phyloP scores from a whole-genome alignment of 2,329 filamentous ascomycete genomes.

The Calonectria honghensis region DNA sequence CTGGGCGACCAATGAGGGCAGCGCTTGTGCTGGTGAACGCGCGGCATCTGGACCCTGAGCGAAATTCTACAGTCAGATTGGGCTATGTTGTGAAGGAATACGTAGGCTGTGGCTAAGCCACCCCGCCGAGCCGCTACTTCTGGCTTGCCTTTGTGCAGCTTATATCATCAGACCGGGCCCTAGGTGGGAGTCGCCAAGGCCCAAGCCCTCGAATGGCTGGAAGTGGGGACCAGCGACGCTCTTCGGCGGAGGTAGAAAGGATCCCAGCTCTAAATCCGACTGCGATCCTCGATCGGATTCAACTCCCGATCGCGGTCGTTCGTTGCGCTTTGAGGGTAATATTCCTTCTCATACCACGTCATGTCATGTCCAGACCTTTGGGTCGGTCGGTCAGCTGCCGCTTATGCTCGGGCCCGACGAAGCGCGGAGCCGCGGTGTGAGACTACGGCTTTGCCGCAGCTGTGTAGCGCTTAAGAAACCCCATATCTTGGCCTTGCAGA shows the following conservation, averaged over 20 bases:
- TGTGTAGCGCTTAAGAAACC: not conserved
- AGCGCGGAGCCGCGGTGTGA: not conserved
- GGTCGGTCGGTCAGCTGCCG: not conserved
- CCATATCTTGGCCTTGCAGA: not conserved
- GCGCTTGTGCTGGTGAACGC: slow-evolving; percentile 24
- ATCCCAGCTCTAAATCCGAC: slow-evolving; percentile 22
- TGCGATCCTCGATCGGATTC: slow-evolving; percentile 21
- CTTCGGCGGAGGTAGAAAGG: slow-evolving; percentile 19
- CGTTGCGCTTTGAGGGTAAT: not conserved
- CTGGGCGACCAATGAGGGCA: not conserved
- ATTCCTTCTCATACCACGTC: not conserved
- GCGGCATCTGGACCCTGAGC: slow-evolving; percentile 23
- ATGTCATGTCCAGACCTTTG: not conserved
- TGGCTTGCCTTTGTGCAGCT: slow-evolving; percentile 18
- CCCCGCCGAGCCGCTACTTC: slow-evolving; percentile 31
- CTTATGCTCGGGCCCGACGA: not conserved
- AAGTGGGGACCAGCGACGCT: not conserved
- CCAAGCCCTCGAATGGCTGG: not conserved
- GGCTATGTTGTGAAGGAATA: slow-evolving; percentile 26
- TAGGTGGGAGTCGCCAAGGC: slow-evolving; percentile 25
- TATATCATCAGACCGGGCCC: slow-evolving; percentile 23
- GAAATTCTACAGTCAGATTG: slow-evolving; percentile 22
- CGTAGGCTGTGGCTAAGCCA: slow-evolving; percentile 38
- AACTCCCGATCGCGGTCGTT: slow-evolving; percentile 5
- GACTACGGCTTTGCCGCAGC: not conserved